A percentile compares a stretch with the other conserved stretches of the same genome.
phyloP scores from a whole-genome alignment of 352 stramenopile species.

The Lagenidium sp. region DNA sequence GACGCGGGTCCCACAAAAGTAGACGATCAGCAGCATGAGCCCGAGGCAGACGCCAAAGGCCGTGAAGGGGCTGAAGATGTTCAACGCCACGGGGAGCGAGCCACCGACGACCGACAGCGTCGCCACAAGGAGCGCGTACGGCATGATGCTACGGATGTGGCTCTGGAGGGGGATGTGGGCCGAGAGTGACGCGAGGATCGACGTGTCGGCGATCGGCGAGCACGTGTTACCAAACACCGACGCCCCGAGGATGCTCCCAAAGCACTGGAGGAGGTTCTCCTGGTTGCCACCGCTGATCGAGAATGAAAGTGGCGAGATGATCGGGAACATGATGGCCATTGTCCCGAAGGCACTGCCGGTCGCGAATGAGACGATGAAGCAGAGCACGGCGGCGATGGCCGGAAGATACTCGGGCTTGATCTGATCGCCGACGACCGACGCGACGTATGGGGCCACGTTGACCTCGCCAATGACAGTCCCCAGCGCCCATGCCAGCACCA shows the following conservation, averaged over 20 bases:
- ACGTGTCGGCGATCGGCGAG: conserved; percentile 92
- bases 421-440: conserved; percentile 60
- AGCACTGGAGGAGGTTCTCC: conserved; percentile 80
- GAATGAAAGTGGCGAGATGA: conserved; percentile 82
- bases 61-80: conserved; percentile 71
- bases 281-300: conserved; percentile 69
- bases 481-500: conserved; percentile 87
- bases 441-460: conserved; percentile 75
- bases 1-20: conserved; percentile 71
- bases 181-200: conserved; percentile 81
- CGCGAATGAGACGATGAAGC: conserved; percentile 87
- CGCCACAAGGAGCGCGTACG: conserved; percentile 71
- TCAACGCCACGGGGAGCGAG: conserved; percentile 57
- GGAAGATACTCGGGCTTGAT: conserved; percentile 75
- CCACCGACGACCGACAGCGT: conserved; percentile 58
- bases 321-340: conserved; percentile 92
- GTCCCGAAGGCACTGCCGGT: conserved; percentile 86
- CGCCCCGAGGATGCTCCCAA: conserved; percentile 80
- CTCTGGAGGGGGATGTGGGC: conserved; percentile 68
- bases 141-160: conserved; percentile 80
- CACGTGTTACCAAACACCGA: conserved; percentile 86
- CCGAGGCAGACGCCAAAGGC: conserved; percentile 70
- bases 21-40: conserved; percentile 62
- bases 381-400: conserved; percentile 76
- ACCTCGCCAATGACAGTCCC: conserved; percentile 80